Conservation (phyloP, 129 eudicot genomes). For the Cynara cardunculus region DNA sequence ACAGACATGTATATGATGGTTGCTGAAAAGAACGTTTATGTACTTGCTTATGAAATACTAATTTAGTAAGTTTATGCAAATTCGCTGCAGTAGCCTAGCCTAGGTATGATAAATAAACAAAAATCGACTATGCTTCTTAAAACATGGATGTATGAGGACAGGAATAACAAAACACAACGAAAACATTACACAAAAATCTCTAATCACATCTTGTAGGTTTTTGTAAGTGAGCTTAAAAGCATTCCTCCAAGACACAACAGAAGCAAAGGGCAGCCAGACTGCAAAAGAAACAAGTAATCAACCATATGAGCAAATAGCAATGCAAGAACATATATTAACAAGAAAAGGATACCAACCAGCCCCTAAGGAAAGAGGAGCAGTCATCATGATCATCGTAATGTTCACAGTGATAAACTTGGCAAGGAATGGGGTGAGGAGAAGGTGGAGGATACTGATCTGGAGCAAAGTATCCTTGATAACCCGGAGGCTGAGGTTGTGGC, state of each 20-base stretch:
- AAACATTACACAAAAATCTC: no score
- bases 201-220: background rate
- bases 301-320: background rate
- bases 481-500: slow-evolving; percentile 1
- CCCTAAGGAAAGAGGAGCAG: slow-evolving; percentile 20
- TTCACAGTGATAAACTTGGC: slow-evolving; percentile 14
- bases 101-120: background rate
- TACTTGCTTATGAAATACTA: no score
- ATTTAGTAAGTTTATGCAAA: no score
- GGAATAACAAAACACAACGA: background rate
- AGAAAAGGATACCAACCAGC: background rate
- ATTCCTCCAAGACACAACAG: slow-evolving; percentile 37
- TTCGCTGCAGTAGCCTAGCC: no score
- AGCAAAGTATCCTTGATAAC: slow-evolving; percentile 30
- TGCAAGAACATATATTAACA: no score
- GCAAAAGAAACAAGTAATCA: slow-evolving; percentile 1
- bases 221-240: background rate
- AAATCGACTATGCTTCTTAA: background rate
- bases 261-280: slow-evolving; percentile 34
- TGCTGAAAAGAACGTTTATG: no score
- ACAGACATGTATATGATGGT: no score
- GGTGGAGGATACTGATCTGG: slow-evolving; percentile 16
- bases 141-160: background rate
- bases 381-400: slow-evolving; percentile 10
- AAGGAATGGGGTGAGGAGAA: slow-evolving; percentile 8